Evolutionary conservation across 208 protist genomes (phyloP).

Genomic region (Borovskyia barvae): DNA sequence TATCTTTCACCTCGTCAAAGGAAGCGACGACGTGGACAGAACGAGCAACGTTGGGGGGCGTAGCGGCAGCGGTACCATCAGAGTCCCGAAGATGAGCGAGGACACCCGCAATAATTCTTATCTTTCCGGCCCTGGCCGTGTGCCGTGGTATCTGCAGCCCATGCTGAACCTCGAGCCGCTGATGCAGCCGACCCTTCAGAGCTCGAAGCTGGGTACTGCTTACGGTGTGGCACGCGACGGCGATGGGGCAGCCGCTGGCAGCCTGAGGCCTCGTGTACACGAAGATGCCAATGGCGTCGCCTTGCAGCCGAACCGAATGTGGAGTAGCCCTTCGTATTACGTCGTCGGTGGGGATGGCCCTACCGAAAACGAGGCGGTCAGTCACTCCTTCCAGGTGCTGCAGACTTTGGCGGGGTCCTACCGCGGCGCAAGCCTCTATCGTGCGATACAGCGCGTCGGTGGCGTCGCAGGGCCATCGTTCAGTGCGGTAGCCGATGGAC

Average conservation of each 20-base stretch:
- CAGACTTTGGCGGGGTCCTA: conserved; percentile 22
- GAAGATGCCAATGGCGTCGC: conserved; percentile 25
- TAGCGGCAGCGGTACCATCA: neutral
- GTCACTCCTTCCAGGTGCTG: conserved; percentile 19
- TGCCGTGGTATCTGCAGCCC: conserved; percentile 28
- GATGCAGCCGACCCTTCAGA: conserved; percentile 12
- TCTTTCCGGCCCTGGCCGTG: conserved; percentile 14
- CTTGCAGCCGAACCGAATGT: conserved; percentile 27
- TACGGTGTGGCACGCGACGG: conserved; percentile 18
- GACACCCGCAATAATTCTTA: no score
- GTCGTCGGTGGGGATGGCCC: conserved; percentile 19
- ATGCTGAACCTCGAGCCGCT: conserved; percentile 17
- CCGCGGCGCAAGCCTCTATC: conserved; percentile 15
- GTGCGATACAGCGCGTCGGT: neutral
- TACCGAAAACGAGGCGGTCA: conserved; percentile 10
- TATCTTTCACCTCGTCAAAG: conserved; percentile 12
- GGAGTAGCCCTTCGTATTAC: conserved; percentile 26
- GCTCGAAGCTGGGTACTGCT: conserved; percentile 16
- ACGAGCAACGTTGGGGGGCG: neutral
- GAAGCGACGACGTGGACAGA: conserved; percentile 2
- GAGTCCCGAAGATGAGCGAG: no score
- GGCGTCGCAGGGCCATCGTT: neutral
- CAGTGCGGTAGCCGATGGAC: neutral
- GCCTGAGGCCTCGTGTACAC: conserved; percentile 8
- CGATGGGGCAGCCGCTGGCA: conserved; percentile 7